A percentile compares a stretch with the other conserved stretches of the same genome.
These are phyloP conservation scores for Phylloporus sp. DNA, from an alignment of 768 basidiomycete species.

Conservation along the genomic window DNA sequence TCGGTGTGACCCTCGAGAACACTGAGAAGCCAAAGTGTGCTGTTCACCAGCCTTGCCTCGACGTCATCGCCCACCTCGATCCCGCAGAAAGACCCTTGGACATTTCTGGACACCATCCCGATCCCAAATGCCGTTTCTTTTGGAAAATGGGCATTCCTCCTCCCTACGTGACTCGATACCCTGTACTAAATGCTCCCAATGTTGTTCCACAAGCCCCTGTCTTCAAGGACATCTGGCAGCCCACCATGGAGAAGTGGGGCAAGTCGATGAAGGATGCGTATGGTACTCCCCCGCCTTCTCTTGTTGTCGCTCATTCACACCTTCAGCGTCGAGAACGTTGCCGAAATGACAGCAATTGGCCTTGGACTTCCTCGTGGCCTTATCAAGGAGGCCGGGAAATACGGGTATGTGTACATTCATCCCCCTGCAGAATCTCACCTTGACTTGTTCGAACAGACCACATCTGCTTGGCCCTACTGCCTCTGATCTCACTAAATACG, in stretches of 20 bases:
- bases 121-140: slow-evolving; percentile 95
- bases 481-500: slow-evolving; percentile 80
- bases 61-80: slow-evolving; percentile 71
- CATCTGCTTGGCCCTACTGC: slow-evolving; percentile 93
- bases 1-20: slow-evolving; percentile 93
- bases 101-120: slow-evolving; percentile 70
- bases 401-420: slow-evolving; percentile 52
- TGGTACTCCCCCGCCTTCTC: slow-evolving; percentile 25
- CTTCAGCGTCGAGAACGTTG: slow-evolving; percentile 74
- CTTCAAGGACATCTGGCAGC: slow-evolving; percentile 61
- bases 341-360: slow-evolving; percentile 83
- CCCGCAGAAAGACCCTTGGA: slow-evolving; percentile 82
- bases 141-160: slow-evolving; percentile 76
- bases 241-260: slow-evolving; percentile 83
- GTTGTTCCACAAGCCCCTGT: slow-evolving; percentile 63
- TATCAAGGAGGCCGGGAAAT: slow-evolving; percentile 76
- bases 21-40: slow-evolving; percentile 91
- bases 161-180: slow-evolving; percentile 75
- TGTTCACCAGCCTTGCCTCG: slow-evolving; percentile 74
- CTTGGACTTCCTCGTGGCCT: slow-evolving; percentile 65
- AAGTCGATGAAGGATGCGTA: slow-evolving; percentile 83
- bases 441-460: slow-evolving; percentile 40
- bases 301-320: slow-evolving; percentile 1
- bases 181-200: slow-evolving; percentile 73
- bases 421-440: background rate